Percentiles rank a stretch among this genome's conserved stretches.
Evolutionary conservation across 2,329 filamentous ascomycete species (phyloP).

Genomic region (Fusarium humuli): DNA sequence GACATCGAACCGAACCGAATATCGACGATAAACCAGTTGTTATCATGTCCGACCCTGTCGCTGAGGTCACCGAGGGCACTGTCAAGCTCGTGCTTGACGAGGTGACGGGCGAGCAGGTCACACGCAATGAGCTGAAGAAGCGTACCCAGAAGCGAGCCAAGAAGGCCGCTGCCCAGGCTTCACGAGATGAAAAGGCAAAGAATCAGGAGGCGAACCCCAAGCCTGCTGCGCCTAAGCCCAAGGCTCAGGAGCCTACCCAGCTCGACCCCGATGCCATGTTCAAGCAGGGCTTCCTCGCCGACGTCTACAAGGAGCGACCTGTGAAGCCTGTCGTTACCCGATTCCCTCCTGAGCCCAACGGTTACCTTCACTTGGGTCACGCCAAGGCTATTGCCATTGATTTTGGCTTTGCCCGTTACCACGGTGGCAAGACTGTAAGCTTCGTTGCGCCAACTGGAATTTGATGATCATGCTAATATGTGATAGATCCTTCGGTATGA

Average conservation of each 20-base stretch:
- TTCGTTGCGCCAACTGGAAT: not conserved
- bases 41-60: conserved; percentile 45
- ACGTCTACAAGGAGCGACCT: conserved; percentile 77
- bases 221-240: conserved; percentile 56
- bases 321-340: conserved; percentile 73
- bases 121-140: conserved; percentile 73
- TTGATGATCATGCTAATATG: conserved; percentile 22
- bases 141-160: conserved; percentile 68
- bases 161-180: conserved; percentile 66
- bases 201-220: conserved; percentile 49
- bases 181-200: conserved; percentile 53
- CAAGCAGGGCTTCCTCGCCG: conserved; percentile 79
- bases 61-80: conserved; percentile 45
- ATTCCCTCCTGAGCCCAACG: conserved; percentile 91
- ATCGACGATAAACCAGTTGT: conserved; percentile 4
- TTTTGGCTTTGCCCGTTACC: conserved; percentile 90
- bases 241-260: conserved; percentile 56
- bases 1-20: not conserved
- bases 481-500: conserved; percentile 49
- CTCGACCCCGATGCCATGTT: conserved; percentile 77
- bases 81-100: conserved; percentile 71
- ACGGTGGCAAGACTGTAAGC: conserved; percentile 72
- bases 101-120: conserved; percentile 74
- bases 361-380: conserved; percentile 92
- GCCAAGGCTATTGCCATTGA: conserved; percentile 96